Percentiles rank a stretch among this genome's conserved stretches.
Conservation (phyloP, 208 protist genomes). For the Blastocrithidia nonstop region DNA sequence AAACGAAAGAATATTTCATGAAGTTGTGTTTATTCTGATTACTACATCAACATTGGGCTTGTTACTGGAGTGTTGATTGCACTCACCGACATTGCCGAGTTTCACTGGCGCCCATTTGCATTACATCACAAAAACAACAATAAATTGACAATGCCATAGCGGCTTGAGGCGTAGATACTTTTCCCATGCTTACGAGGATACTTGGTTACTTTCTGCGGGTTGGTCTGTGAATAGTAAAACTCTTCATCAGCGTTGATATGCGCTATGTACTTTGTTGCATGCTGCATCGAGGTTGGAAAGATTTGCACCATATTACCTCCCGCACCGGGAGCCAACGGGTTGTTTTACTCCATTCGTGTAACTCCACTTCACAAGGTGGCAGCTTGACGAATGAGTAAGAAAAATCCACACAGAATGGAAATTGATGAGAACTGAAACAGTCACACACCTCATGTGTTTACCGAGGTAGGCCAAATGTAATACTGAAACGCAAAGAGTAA, state of each 20-base stretch:
- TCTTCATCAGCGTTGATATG: slow-evolving; percentile 15
- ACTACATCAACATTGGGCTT: background rate
- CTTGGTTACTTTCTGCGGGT: slow-evolving; percentile 11
- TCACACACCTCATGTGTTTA: slow-evolving; percentile 33
- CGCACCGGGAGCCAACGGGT: slow-evolving; percentile 40
- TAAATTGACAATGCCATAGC: slow-evolving; percentile 22
- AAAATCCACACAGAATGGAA: slow-evolving; percentile 6
- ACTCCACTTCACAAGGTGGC: slow-evolving; percentile 20
- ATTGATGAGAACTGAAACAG: slow-evolving; percentile 36
- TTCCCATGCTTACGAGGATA: slow-evolving; percentile 4
- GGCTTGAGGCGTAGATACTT: slow-evolving; percentile 35
- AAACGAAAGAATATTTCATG: too few relatives aligned
- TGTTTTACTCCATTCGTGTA: slow-evolving; percentile 52
- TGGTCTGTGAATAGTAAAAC: slow-evolving; percentile 17
- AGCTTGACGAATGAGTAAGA: slow-evolving; percentile 23
- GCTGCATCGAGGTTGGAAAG: slow-evolving; percentile 16
- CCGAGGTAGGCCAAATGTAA: slow-evolving; percentile 23
- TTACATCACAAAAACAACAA: slow-evolving; percentile 13
- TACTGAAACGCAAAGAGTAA: slow-evolving; percentile 13
- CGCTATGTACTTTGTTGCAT: slow-evolving; percentile 3
- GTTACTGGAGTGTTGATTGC: slow-evolving; percentile 16
- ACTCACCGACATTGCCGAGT: slow-evolving; percentile 39
- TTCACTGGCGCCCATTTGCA: slow-evolving; percentile 15
- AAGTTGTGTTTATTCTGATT: background rate
- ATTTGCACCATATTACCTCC: slow-evolving; percentile 37